Evolutionary conservation across 441 rosid species (phyloP).

Genomic region (Populus hybrid): DNA sequence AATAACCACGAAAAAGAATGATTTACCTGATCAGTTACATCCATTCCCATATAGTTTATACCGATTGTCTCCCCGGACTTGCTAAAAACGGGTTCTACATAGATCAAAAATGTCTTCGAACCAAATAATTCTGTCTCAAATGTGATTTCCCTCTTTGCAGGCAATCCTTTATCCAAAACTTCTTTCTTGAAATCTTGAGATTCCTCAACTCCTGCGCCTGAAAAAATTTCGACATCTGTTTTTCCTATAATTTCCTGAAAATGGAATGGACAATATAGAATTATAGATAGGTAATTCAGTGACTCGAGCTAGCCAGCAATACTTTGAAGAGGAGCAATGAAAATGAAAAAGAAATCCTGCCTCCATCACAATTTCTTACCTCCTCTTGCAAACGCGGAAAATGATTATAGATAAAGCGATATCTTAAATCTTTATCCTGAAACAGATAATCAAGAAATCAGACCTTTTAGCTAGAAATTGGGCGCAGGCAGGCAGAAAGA

Average conservation of each 20-base stretch:
- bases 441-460: slow-evolving; percentile 13
- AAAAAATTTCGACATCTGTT: slow-evolving; percentile 84
- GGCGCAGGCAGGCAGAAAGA: not conserved
- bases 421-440: slow-evolving; percentile 87
- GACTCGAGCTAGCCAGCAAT: slow-evolving; percentile 2
- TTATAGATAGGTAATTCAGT: slow-evolving; percentile 2
- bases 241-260: slow-evolving; percentile 90
- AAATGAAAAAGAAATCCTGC: slow-evolving; percentile 13
- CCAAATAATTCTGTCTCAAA: slow-evolving; percentile 88
- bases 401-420: slow-evolving; percentile 92
- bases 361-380: slow-evolving; percentile 41
- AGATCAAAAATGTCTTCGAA: slow-evolving; percentile 80
- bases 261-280: slow-evolving; percentile 1
- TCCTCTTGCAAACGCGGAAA: slow-evolving; percentile 78
- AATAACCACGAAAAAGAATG: not conserved
- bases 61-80: slow-evolving; percentile 89
- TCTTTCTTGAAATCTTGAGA: slow-evolving; percentile 91
- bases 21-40: slow-evolving; percentile 85
- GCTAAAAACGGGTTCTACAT: slow-evolving; percentile 91
- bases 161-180: slow-evolving; percentile 78
- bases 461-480: slow-evolving; percentile 2
- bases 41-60: slow-evolving; percentile 97
- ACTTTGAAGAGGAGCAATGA: not conserved
- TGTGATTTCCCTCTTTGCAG: slow-evolving; percentile 92
- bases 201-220: slow-evolving; percentile 90